A percentile compares a stretch with the other conserved stretches of the same genome.
Evolutionary conservation across 2,329 filamentous ascomycete species (phyloP).

Genomic region (Pyrenophora graminea): DNA sequence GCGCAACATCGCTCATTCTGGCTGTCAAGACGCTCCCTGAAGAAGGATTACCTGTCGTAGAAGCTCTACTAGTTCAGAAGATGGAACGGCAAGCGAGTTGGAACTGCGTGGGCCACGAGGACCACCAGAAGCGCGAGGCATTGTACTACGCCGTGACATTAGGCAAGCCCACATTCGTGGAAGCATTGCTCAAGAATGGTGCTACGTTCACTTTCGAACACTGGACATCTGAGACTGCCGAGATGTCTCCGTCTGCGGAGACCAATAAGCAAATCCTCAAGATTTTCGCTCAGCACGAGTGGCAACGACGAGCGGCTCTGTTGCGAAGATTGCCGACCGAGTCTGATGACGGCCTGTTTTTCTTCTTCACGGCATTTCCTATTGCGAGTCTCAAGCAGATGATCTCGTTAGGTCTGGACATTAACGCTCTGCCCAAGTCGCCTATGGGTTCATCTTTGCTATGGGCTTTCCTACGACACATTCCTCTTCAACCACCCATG

Average conservation of each 20-base stretch:
- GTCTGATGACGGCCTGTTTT: conserved; percentile 5
- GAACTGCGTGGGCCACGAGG: conserved; percentile 40
- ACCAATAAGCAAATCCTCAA: conserved; percentile 25
- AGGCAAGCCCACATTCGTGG: conserved; percentile 33
- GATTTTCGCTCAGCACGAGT: conserved; percentile 35
- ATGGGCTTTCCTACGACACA: conserved; percentile 31
- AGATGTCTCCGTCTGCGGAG: conserved; percentile 10
- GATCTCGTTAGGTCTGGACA: conserved; percentile 33
- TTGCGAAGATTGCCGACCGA: conserved; percentile 23
- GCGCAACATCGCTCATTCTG: conserved; percentile 42
- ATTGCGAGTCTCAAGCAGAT: conserved; percentile 26
- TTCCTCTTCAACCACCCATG: conserved; percentile 16
- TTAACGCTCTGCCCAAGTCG: conserved; percentile 23
- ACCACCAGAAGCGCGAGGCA: conserved; percentile 33
- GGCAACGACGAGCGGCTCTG: conserved; percentile 24
- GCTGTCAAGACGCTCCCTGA: conserved; percentile 36
- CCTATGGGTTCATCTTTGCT: conserved; percentile 24
- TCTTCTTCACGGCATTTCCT: conserved; percentile 26
- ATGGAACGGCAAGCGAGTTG: conserved; percentile 21
- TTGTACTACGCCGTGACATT: conserved; percentile 36
- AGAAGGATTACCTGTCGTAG: conserved; percentile 34
- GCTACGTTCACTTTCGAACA: conserved; percentile 32
- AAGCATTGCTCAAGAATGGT: conserved; percentile 33
- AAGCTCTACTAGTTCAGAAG: conserved; percentile 29
- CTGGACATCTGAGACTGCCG: conserved; percentile 24